Conservation (phyloP, 2,329 filamentous ascomycete species). For the Aspergillus ibericus region DNA sequence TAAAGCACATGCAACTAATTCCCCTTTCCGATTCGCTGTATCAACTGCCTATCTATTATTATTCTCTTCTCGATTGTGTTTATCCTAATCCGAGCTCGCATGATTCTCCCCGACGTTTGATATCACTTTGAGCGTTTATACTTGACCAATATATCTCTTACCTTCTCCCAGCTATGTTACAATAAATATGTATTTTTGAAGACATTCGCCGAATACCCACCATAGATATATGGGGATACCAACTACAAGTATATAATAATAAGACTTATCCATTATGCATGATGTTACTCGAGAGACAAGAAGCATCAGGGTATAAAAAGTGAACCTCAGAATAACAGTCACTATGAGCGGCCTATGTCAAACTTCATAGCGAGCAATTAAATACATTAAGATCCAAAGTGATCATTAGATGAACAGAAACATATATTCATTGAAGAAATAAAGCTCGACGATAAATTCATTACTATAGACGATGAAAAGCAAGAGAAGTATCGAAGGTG, state of each 20-base stretch:
- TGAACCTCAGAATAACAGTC: neutral
- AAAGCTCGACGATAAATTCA: no score
- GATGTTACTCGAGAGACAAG: neutral
- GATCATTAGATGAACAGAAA: no score
- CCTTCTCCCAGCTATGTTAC: neutral
- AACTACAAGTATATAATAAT: neutral
- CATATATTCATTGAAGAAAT: no score
- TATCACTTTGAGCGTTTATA: neutral
- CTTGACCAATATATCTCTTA: neutral
- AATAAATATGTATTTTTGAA: neutral
- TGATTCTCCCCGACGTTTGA: neutral
- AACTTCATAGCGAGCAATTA: no score
- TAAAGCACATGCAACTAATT: conserved; percentile 15
- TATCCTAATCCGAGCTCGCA: neutral
- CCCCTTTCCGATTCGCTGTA: neutral
- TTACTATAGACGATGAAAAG: no score
- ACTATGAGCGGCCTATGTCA: no score
- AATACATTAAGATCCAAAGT: no score
- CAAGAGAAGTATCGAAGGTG: no score
- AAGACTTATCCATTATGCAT: neutral
- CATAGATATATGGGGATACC: neutral
- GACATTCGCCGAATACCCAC: neutral
- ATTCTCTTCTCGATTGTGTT: neutral
- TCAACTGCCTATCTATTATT: neutral
- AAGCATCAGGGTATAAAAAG: neutral